Conservation (phyloP, 2,329 filamentous ascomycete species). For the Chalaropsis thielavioides region DNA sequence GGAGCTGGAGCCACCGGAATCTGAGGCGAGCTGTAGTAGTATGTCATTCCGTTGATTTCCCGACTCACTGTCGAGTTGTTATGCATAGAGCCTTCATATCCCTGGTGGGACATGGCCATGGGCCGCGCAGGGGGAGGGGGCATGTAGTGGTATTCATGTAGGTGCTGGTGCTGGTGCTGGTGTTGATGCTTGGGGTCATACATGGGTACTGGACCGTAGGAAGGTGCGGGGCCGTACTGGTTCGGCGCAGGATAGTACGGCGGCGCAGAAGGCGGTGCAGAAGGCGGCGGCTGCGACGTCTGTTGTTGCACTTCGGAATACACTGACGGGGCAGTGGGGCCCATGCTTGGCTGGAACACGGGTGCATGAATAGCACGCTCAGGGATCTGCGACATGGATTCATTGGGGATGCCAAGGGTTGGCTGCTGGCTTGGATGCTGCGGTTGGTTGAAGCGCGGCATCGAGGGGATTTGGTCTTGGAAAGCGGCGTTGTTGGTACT, state of each 20-base stretch:
- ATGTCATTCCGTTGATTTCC: conserved; percentile 90
- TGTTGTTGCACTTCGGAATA: conserved; percentile 31
- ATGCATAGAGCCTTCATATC: not conserved
- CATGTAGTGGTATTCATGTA: conserved; percentile 16
- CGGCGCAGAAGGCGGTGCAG: not conserved
- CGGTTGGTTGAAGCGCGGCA: not conserved
- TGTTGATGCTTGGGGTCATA: conserved; percentile 21
- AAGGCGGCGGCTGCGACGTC: not conserved
- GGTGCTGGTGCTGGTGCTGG: conserved; percentile 30
- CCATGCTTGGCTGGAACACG: conserved; percentile 54
- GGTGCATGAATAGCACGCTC: conserved; percentile 84
- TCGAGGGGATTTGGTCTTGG: conserved; percentile 1
- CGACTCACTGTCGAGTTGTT: conserved; percentile 43
- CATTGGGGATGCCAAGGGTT: not conserved
- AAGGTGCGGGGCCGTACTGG: not conserved
- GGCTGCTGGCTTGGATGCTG: not conserved
- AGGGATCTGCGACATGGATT: conserved; percentile 69
- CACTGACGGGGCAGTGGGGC: conserved; percentile 40
- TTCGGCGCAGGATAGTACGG: not conserved
- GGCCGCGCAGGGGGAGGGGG: conserved; percentile 26
- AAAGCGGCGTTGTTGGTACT: conserved; percentile 24
- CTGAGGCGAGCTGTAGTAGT: conserved; percentile 48
- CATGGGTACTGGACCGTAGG: not conserved
- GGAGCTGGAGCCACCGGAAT: not conserved
- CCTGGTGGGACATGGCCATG: conserved; percentile 21